Conservation (phyloP, 805 yeast species). For the Candida corydali region DNA sequence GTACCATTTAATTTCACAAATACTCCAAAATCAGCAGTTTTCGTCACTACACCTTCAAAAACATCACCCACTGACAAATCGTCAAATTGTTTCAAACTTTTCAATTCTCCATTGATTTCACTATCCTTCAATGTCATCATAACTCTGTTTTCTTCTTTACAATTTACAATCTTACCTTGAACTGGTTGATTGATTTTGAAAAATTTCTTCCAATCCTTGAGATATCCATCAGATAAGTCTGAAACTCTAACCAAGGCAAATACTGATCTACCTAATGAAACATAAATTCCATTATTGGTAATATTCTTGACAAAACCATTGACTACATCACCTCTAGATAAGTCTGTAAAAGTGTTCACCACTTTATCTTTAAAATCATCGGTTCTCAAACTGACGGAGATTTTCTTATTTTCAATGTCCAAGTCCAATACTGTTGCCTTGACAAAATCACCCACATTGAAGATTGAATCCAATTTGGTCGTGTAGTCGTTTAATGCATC, state of each 20-base stretch:
- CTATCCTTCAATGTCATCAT: constrained; percentile 77
- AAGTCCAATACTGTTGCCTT: constrained; percentile 52
- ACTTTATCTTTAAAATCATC: constrained; percentile 47
- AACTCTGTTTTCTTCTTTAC: constrained; percentile 60
- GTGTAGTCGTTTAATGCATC: constrained; percentile 74
- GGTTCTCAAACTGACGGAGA: constrained; percentile 60
- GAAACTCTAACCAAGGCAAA: constrained; percentile 78
- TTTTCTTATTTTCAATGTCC: constrained; percentile 46
- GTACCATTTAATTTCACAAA: constrained; percentile 79
- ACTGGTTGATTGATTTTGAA: constrained; percentile 71
- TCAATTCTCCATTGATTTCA: constrained; percentile 68
- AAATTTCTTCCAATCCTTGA: constrained; percentile 84
- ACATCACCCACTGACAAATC: constrained; percentile 69
- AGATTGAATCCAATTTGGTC: constrained; percentile 46
- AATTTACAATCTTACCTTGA: constrained; percentile 63
- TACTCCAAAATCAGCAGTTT: constrained; percentile 85
- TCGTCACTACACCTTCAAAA: constrained; percentile 72
- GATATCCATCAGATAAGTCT: constrained; percentile 74
- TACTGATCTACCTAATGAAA: constrained; percentile 65
- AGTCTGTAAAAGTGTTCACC: constrained; percentile 46
- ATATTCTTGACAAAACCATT: constrained; percentile 78
- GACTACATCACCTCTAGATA: constrained; percentile 67
- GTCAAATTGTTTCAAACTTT: constrained; percentile 54
- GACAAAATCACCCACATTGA: constrained; percentile 48
- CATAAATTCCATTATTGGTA: constrained; percentile 72